phyloP scores from a whole-genome alignment of 352 stramenopile genomes.

The Blastocystis sp. region DNA sequence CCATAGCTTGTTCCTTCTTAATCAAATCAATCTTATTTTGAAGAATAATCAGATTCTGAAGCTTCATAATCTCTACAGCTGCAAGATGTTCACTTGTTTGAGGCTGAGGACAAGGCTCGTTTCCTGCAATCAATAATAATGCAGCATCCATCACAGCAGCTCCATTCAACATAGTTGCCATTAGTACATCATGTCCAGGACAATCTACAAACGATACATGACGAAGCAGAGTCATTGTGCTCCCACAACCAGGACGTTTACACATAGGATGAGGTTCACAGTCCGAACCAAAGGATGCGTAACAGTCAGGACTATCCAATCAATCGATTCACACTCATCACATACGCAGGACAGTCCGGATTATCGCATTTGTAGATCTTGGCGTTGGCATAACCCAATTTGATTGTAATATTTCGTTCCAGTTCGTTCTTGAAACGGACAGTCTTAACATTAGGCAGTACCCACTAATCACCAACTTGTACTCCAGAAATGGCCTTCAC shows the following conservation, averaged over 20 bases:
- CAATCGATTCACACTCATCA: neutral
- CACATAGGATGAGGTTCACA: conserved; percentile 70
- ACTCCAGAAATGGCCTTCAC: conserved; percentile 98
- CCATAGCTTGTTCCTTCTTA: conserved; percentile 90
- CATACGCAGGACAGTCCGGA: conserved; percentile 62
- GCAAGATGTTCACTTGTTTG: conserved; percentile 99
- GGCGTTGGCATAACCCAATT: conserved; percentile 99
- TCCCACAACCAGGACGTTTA: conserved; percentile 63
- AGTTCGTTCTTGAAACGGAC: conserved; percentile 95
- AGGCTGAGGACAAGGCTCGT: conserved; percentile 95
- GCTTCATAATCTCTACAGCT: conserved; percentile 98
- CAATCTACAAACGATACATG: conserved; percentile 99
- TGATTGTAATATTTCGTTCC: conserved; percentile 99
- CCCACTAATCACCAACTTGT: conserved; percentile 50
- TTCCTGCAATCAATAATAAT: conserved; percentile 90
- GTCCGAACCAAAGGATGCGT: conserved; percentile 73
- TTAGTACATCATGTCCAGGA: conserved; percentile 99
- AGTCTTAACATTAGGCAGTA: conserved; percentile 64
- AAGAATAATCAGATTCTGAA: conserved; percentile 99
- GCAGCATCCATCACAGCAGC: conserved; percentile 99
- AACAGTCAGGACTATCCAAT: conserved; percentile 53
- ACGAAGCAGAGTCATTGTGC: conserved; percentile 74
- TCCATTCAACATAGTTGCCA: conserved; percentile 99
- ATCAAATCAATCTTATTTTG: conserved; percentile 99
- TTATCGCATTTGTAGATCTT: conserved; percentile 91